phyloP scores from a whole-genome alignment of 768 basidiomycete species.

The Coprinellus aureogranulatus region DNA sequence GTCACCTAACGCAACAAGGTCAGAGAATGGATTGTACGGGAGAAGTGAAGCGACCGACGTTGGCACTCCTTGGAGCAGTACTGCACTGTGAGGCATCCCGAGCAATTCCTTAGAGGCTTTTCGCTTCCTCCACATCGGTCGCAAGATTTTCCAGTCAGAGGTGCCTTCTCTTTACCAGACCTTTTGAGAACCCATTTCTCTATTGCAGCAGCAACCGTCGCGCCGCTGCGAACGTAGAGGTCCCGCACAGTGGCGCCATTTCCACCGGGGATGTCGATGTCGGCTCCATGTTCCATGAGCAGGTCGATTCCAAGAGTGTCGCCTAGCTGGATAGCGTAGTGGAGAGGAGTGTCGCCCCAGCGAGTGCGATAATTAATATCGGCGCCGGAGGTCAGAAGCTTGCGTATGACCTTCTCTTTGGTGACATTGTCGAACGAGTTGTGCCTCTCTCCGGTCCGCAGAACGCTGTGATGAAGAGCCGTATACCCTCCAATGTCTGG shows the following conservation, averaged over 20 bases:
- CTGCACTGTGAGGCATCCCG: slow-evolving; percentile 40
- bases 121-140: slow-evolving; percentile 30
- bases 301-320: slow-evolving; percentile 35
- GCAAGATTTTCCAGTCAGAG: slow-evolving; percentile 45
- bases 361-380: slow-evolving; percentile 48
- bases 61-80: slow-evolving; percentile 60
- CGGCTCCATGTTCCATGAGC: slow-evolving; percentile 50
- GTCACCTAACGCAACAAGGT: too few species aligned
- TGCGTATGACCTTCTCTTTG: slow-evolving; percentile 30
- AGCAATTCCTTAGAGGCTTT: slow-evolving; percentile 39
- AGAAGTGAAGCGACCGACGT: too few species aligned
- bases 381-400: slow-evolving; percentile 45
- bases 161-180: slow-evolving; percentile 38
- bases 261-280: slow-evolving; percentile 36
- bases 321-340: slow-evolving; percentile 30
- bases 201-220: slow-evolving; percentile 41
- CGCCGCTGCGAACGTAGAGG: slow-evolving; percentile 34
- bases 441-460: slow-evolving; percentile 12
- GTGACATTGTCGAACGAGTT: not conserved
- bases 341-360: slow-evolving; percentile 46
- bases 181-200: slow-evolving; percentile 48
- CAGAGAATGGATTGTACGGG: too few species aligned
- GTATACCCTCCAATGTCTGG: slow-evolving; percentile 49
- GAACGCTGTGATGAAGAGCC: slow-evolving; percentile 47
- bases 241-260: slow-evolving; percentile 34